Base-by-base conservation (phyloP, 1,139 yeast genomes). In the Protomyces inouyei region DNA sequence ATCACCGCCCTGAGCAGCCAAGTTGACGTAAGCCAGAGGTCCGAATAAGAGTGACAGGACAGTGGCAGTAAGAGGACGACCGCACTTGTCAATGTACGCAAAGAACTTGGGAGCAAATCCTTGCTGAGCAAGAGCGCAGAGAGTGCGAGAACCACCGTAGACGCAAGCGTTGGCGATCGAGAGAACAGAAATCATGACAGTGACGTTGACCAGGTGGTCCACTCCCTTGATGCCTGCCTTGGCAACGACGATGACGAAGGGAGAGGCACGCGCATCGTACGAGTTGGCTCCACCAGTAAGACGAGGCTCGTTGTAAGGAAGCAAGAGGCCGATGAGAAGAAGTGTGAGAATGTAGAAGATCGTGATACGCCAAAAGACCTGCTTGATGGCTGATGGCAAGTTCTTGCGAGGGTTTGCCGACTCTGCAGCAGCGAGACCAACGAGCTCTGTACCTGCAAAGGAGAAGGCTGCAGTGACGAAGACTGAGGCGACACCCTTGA, bases 381-480 rank as follows among this genome's bases (percentile, higher is more conserved):
- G 90, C 74, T 85, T 86, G 68, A 84, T 83, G 51, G 91, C 90
- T 66, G 79, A 77, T 64, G 92, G 90, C 64, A 87, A 78, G 5
- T 87, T 77, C 71, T 80, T 81, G 74, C 87, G 80, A 63, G 96
- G 96, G 74, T 87, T 85, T 55, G 79, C 80, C 54, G 95, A 84
- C 76, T 90, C 96, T 18, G 95, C 90, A 46, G 95, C 91, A 23
- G 95, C 91, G 69, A 90, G 78, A 64, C 95, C 95, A 66, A 86
- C 87, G 72, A 87, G 80, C 76, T 88, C 96, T 63, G 87, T 84
- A 71, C 95, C 95, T 61, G 93, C 91, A 72, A 88, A 87, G 3
- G 96, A 85, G 76, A 89, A 91, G 8, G 96, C 95, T 36, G 96
- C 95, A 37, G 86, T 83, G 59, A 91, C 90, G 71, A 91, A 87